Evolutionary conservation across 768 basidiomycete species (phyloP).

Genomic region (Naganishia vishniacii): DNA sequence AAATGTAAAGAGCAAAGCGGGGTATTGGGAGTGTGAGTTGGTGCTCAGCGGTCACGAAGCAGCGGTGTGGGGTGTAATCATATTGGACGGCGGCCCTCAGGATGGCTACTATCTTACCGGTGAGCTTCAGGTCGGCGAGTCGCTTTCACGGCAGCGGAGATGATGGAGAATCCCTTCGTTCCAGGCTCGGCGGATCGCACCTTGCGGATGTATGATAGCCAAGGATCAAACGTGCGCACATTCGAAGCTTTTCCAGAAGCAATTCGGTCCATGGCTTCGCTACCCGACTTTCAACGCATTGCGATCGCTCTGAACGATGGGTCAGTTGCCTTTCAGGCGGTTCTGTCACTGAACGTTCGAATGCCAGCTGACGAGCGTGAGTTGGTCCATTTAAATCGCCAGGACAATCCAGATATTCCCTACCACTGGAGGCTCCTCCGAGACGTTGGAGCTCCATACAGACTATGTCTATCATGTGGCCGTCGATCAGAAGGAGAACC

Average conservation of each 20-base stretch:
- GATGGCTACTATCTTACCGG: slow-evolving; percentile 39
- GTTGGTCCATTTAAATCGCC: no score
- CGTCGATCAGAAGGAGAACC: slow-evolving; percentile 1
- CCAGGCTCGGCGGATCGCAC: slow-evolving; percentile 39
- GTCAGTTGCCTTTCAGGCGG: slow-evolving; percentile 24
- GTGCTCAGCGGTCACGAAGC: slow-evolving; percentile 40
- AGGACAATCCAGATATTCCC: slow-evolving; percentile 37
- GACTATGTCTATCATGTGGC: slow-evolving; percentile 41
- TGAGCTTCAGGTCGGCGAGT: slow-evolving; percentile 27
- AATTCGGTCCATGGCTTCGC: slow-evolving; percentile 35
- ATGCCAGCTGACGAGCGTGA: no score
- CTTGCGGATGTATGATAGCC: slow-evolving; percentile 33
- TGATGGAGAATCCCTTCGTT: no score
- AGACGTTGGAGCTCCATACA: slow-evolving; percentile 34
- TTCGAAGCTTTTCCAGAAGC: slow-evolving; percentile 36
- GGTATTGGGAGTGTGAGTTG: slow-evolving; percentile 29
- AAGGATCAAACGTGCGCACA: slow-evolving; percentile 28
- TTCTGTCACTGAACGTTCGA: background rate
- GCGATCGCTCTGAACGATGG: slow-evolving; percentile 43
- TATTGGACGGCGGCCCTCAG: slow-evolving; percentile 34
- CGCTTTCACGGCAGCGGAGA: no score
- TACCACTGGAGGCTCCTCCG: slow-evolving; percentile 30
- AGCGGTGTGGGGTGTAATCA: slow-evolving; percentile 45
- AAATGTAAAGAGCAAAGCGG: slow-evolving; percentile 7
- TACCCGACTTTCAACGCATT: slow-evolving; percentile 30